These are phyloP conservation scores for Cymbopogon citratus DNA, from an alignment of 176 grass and related monocot species.

Conservation along the genomic window DNA sequence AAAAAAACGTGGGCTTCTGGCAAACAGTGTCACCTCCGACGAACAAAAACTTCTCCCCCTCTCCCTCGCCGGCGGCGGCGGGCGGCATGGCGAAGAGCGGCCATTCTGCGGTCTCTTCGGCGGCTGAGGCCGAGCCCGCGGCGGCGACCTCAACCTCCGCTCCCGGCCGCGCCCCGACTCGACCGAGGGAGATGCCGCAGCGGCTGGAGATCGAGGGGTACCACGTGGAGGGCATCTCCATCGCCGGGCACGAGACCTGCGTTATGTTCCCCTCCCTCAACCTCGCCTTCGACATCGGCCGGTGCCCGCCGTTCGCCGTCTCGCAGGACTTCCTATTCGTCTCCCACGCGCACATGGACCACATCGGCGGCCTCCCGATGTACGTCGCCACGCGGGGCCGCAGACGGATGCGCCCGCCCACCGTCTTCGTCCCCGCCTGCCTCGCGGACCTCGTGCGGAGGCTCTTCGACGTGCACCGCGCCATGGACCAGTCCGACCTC, in stretches of 20 bases:
- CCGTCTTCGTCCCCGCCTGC: slow-evolving; percentile 78
- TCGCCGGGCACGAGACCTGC: slow-evolving; percentile 81
- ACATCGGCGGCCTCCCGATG: slow-evolving; percentile 88
- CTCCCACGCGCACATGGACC: slow-evolving; percentile 93
- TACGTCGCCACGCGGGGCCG: slow-evolving; percentile 89
- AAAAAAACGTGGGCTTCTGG: neutral
- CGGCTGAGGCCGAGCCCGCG: neutral
- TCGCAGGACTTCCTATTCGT: slow-evolving; percentile 96
- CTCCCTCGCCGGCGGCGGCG: neutral
- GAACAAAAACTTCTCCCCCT: neutral
- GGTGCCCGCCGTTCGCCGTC: slow-evolving; percentile 81
- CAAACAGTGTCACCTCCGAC: neutral
- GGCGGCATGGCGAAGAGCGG: slow-evolving; percentile 19
- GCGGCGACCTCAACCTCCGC: neutral
- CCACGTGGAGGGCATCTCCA: slow-evolving; percentile 73
- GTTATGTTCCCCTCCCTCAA: slow-evolving; percentile 87
- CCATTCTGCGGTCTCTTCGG: neutral
- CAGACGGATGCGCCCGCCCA: slow-evolving; percentile 65
- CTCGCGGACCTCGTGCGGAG: slow-evolving; percentile 59
- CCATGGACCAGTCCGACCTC: slow-evolving; percentile 92
- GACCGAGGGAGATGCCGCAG: slow-evolving; percentile 7
- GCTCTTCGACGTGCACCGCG: slow-evolving; percentile 82
- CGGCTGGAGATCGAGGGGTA: slow-evolving; percentile 55
- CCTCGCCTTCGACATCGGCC: slow-evolving; percentile 86
- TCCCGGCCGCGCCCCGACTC: neutral